Conservation (phyloP, 768 basidiomycete genomes). For the Cystobasidium tubakii region DNA sequence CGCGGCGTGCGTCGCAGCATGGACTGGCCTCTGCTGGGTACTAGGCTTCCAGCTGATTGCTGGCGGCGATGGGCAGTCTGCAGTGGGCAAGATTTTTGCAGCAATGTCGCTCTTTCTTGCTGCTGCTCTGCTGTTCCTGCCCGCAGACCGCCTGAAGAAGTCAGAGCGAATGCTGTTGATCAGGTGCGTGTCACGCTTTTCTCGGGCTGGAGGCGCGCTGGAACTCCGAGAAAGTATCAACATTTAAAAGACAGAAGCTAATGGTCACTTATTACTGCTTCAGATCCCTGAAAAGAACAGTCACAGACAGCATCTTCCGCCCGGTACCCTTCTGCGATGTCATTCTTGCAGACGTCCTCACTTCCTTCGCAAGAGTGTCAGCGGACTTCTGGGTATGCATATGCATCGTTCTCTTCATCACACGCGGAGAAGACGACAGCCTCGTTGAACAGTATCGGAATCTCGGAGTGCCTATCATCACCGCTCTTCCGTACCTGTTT, state of each 20-base stretch:
- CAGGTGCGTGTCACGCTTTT: conserved; percentile 24
- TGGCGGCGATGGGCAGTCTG: conserved; percentile 10
- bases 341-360: conserved; percentile 88
- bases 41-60: conserved; percentile 27
- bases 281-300: conserved; percentile 69
- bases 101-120: conserved; percentile 10
- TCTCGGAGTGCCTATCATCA: conserved; percentile 45
- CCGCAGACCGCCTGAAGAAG: conserved; percentile 40
- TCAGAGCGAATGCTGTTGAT: conserved; percentile 41
- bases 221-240: too few species aligned
- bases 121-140: conserved; percentile 37
- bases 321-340: conserved; percentile 84
- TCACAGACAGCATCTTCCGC: conserved; percentile 59
- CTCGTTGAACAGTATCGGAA: conserved; percentile 32
- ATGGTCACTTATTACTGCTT: background rate
- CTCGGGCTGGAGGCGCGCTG: too few species aligned
- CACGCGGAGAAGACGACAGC: background rate
- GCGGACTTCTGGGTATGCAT: conserved; percentile 87
- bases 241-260: too few species aligned
- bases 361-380: conserved; percentile 92
- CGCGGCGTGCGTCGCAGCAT: conserved; percentile 34
- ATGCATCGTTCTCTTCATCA: conserved; percentile 22
- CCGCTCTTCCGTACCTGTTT: conserved; percentile 69
- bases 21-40: conserved; percentile 39
- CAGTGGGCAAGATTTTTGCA: background rate